phyloP scores from a whole-genome alignment of 306 rosid species.

The Cucurbita moschata region DNA sequence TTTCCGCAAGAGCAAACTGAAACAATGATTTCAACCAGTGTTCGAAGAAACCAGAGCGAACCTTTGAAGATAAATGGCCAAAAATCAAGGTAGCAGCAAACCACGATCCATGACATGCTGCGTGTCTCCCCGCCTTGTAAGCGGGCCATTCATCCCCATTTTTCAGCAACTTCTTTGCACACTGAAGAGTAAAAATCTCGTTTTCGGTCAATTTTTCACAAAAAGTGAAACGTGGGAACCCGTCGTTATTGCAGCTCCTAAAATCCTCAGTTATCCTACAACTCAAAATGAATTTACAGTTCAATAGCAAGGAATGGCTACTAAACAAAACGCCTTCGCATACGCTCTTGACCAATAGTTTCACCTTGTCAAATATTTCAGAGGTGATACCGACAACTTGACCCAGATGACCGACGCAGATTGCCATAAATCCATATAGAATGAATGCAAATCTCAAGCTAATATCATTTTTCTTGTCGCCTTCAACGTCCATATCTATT shows the following conservation, averaged over 20 bases:
- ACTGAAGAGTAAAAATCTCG: slow-evolving; percentile 15
- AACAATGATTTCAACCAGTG: slow-evolving; percentile 37
- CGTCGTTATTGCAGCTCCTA: neutral
- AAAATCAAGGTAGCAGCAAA: slow-evolving; percentile 24
- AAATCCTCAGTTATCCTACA: slow-evolving; percentile 14
- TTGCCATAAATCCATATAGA: slow-evolving; percentile 29
- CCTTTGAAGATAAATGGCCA: slow-evolving; percentile 19
- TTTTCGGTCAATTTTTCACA: slow-evolving; percentile 14
- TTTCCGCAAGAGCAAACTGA: slow-evolving; percentile 37
- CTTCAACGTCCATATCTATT: neutral
- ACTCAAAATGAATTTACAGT: slow-evolving; percentile 27
- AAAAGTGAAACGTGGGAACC: slow-evolving; percentile 5
- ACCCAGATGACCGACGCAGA: slow-evolving; percentile 28
- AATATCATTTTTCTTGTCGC: slow-evolving; percentile 7
- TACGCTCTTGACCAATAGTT: slow-evolving; percentile 28
- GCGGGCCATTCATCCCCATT: slow-evolving; percentile 31
- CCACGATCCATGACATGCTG: slow-evolving; percentile 47
- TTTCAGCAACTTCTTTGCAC: slow-evolving; percentile 20
- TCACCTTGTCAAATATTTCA: slow-evolving; percentile 21
- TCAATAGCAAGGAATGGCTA: slow-evolving; percentile 32
- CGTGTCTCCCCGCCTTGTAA: slow-evolving; percentile 30
- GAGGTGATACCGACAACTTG: neutral
- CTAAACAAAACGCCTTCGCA: slow-evolving; percentile 30
- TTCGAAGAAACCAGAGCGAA: slow-evolving; percentile 20
- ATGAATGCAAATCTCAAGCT: slow-evolving; percentile 18